Percentiles rank a stretch among this genome's conserved stretches.
phyloP scores from a whole-genome alignment of 257 asterid genomes.

The Marsdenia floribunda region DNA sequence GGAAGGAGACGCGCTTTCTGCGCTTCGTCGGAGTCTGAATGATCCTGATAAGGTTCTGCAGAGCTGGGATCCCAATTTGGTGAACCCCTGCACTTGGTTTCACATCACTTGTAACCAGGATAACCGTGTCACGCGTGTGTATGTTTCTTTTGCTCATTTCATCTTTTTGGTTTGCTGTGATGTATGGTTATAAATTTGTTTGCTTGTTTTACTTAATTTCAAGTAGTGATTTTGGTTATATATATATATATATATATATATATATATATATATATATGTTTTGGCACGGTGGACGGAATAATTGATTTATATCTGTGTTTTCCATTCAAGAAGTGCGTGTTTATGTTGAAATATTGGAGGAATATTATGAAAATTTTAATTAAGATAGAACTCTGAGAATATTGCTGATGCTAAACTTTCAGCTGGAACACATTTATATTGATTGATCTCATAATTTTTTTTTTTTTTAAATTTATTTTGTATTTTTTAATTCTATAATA shows the following conservation, averaged over 20 bases:
- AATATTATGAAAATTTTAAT: neutral
- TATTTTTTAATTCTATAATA: too few species aligned
- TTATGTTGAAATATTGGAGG: neutral
- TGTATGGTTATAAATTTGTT: neutral
- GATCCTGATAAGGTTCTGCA: slow-evolving; percentile 75
- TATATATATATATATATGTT: neutral
- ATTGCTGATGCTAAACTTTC: neutral
- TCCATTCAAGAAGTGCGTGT: neutral
- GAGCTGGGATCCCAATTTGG: slow-evolving; percentile 94
- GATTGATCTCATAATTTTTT: neutral
- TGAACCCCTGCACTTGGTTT: slow-evolving; percentile 81
- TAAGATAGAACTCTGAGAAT: neutral
- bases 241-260: neutral
- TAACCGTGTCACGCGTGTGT: slow-evolving; percentile 40
- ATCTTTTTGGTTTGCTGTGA: neutral
- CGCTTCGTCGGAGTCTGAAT: slow-evolving; percentile 65
- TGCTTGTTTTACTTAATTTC: neutral
- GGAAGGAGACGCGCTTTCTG: slow-evolving; percentile 76
- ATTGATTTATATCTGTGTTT: neutral
- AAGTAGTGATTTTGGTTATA: neutral
- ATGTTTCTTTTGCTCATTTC: slow-evolving; percentile 6
- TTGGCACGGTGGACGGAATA: neutral
- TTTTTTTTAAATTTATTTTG: neutral
- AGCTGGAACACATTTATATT: neutral
- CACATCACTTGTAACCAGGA: slow-evolving; percentile 56